Conservation (phyloP, 2,329 filamentous ascomycete genomes). For the Didymella arachidicola region DNA sequence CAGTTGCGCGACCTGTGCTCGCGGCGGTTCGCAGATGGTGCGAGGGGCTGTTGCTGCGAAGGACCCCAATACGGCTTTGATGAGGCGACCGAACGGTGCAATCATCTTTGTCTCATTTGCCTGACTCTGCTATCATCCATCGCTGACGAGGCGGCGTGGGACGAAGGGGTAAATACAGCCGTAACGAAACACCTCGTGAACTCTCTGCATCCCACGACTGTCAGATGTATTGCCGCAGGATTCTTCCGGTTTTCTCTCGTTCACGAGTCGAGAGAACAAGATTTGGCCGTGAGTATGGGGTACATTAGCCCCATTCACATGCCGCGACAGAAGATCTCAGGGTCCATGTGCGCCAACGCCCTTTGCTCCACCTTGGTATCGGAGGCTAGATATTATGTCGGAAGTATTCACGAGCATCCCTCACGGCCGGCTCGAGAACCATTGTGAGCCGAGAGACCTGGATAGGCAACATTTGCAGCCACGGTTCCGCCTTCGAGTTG, state of each 20-base stretch:
- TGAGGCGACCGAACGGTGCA: conserved; percentile 13
- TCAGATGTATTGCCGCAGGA: conserved; percentile 7
- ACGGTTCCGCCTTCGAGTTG: conserved; percentile 6
- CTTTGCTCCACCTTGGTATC: conserved; percentile 25
- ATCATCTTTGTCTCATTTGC: conserved; percentile 20
- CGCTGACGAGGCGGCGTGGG: conserved; percentile 14
- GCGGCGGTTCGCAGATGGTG: conserved; percentile 11
- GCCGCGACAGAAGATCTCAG: conserved; percentile 33
- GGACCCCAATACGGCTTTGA: conserved; percentile 7
- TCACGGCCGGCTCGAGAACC: conserved; percentile 20
- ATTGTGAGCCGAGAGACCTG: neutral
- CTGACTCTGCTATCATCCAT: conserved; percentile 4
- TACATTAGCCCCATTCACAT: conserved; percentile 44
- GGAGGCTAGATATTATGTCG: conserved; percentile 25
- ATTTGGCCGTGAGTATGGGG: conserved; percentile 45
- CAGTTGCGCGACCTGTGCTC: conserved; percentile 8
- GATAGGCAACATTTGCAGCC: conserved; percentile 14
- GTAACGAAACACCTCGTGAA: conserved; percentile 36
- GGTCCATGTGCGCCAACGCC: conserved; percentile 32
- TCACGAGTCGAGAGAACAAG: conserved; percentile 20
- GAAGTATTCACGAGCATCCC: conserved; percentile 21
- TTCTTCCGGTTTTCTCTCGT: conserved; percentile 18
- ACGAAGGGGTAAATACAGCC: conserved; percentile 9
- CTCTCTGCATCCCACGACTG: conserved; percentile 12
- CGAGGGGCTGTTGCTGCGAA: conserved; percentile 8